Conservation (phyloP, 2,329 filamentous ascomycete genomes). For the Sphaerulina vaccinii region DNA sequence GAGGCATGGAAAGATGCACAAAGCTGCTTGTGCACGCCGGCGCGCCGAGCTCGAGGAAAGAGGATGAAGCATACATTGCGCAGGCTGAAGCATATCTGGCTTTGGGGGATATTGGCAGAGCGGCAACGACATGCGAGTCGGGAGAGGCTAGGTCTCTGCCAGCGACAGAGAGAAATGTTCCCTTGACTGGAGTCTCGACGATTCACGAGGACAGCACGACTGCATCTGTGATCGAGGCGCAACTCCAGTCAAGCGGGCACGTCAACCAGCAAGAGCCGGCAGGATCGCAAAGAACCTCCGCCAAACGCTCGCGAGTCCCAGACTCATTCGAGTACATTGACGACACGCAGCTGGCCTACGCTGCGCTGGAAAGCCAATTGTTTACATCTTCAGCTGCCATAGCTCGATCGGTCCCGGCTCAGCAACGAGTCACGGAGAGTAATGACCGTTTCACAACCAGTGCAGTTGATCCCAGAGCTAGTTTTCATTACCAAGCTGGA, state of each 20-base stretch:
- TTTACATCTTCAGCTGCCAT: conserved; percentile 30
- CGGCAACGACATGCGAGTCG: not conserved
- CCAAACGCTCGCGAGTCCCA: not conserved
- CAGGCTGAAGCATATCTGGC: conserved; percentile 43
- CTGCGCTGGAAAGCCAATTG: conserved; percentile 45
- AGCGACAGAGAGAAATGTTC: not conserved
- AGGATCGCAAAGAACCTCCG: not conserved
- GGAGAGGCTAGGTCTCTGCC: not conserved
- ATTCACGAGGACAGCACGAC: not conserved
- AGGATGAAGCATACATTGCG: conserved; percentile 44
- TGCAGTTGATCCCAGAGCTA: not conserved
- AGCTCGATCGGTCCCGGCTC: not conserved
- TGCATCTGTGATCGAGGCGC: not conserved
- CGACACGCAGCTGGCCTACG: conserved; percentile 45
- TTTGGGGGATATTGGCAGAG: conserved; percentile 5
- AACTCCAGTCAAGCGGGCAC: conserved; percentile 33
- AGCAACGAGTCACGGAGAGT: not conserved
- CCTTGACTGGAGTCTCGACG: not conserved
- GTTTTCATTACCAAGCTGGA: not conserved
- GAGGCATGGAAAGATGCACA: conserved; percentile 18
- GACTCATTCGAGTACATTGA: conserved; percentile 36
- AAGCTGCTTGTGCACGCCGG: conserved; percentile 47
- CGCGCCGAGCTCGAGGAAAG: conserved; percentile 42
- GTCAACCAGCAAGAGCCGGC: not conserved
- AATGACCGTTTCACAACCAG: no score